These are phyloP conservation scores for Eucalyptus pauciflora DNA, from an alignment of 345 rosid genomes.

Conservation along the genomic window DNA sequence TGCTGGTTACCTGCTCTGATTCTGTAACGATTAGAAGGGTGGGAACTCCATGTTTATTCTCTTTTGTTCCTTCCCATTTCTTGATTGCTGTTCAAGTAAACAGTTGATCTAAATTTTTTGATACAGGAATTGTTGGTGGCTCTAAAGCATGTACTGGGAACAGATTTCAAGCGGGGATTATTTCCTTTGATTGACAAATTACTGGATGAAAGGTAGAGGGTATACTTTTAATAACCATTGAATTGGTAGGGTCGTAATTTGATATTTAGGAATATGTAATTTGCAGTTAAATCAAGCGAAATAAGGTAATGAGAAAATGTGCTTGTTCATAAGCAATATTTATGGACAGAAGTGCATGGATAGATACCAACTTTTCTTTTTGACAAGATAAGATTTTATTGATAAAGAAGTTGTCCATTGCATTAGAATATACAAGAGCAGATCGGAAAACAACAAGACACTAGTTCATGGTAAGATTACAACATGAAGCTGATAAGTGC, in stretches of 20 bases:
- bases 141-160: slow-evolving; percentile 91
- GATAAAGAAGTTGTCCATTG: not conserved
- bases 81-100: not conserved
- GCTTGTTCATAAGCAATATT: not conserved
- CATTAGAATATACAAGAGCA: not conserved
- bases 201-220: slow-evolving; percentile 77
- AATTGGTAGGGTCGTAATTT: not conserved
- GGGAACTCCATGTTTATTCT: not conserved
- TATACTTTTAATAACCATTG: not conserved
- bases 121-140: slow-evolving; percentile 95
- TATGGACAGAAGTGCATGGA: not conserved
- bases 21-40: slow-evolving; percentile 96
- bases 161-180: slow-evolving; percentile 96
- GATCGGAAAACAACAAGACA: not conserved
- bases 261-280: not conserved
- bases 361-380: not conserved
- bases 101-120: not conserved
- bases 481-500: not conserved
- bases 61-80: not conserved
- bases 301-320: not conserved
- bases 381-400: not conserved
- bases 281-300: not conserved
- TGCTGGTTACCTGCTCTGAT: slow-evolving; percentile 97
- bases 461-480: not conserved
- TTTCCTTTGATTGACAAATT: slow-evolving; percentile 96